Conservation (phyloP, 129 eudicot genomes). For the Flaveria ramosissima region DNA sequence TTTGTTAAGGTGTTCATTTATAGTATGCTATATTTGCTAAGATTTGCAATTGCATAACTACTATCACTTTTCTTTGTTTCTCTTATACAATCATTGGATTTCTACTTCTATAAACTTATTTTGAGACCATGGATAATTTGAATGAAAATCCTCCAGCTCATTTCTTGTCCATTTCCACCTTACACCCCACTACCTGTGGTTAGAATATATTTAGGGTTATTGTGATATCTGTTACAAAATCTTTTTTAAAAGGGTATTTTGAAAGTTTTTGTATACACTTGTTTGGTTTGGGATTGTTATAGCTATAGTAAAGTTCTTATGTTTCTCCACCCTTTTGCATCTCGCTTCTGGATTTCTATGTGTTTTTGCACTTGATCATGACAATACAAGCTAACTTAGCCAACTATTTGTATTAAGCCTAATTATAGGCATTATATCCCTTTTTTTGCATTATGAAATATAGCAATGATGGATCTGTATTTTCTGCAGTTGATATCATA, state of each 20-base stretch:
- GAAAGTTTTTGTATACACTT: background rate
- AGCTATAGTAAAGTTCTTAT: background rate
- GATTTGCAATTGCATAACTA: conserved; percentile 13
- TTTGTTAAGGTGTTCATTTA: conserved; percentile 13
- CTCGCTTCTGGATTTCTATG: background rate
- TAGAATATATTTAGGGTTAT: conserved; percentile 14
- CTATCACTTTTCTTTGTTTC: background rate
- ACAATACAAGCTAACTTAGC: background rate
- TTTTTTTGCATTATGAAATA: conserved; percentile 10
- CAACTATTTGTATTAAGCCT: conserved; percentile 5
- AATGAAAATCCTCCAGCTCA: background rate
- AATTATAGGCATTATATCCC: background rate
- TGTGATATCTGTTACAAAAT: background rate
- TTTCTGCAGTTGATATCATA: conserved; percentile 80
- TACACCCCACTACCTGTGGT: background rate
- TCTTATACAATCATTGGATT: background rate
- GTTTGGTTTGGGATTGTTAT: conserved; percentile 10
- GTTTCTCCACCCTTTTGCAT: background rate
- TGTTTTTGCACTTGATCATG: background rate
- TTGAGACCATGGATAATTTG: background rate
- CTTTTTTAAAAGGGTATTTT: background rate
- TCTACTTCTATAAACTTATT: background rate
- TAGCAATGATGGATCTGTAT: conserved; percentile 11
- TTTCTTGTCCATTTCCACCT: background rate
- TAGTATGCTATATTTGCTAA: conserved; percentile 10